phyloP scores from a whole-genome alignment of 768 basidiomycete genomes.

The Multifurca ochricompacta region DNA sequence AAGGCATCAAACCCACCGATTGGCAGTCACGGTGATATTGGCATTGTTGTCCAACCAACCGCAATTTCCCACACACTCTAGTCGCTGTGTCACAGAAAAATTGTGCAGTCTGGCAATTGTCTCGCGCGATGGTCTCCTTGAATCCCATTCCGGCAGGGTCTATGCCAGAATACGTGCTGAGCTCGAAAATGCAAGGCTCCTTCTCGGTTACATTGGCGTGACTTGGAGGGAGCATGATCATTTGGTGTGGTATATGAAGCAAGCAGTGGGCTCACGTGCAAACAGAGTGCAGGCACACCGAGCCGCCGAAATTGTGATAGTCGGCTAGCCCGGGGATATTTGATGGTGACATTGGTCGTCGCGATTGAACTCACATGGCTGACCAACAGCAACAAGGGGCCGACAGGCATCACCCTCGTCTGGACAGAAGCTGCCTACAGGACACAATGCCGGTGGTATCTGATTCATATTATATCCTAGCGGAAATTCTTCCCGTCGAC shows the following conservation, averaged over 20 bases:
- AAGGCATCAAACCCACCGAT: conserved; percentile 1
- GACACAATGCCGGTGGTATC: conserved; percentile 11
- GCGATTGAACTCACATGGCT: conserved; percentile 19
- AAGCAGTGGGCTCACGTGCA: conserved; percentile 15
- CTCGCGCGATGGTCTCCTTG: conserved; percentile 16
- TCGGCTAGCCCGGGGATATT: conserved; percentile 1
- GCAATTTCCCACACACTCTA: conserved; percentile 10
- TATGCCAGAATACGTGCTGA: conserved; percentile 30
- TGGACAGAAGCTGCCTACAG: conserved; percentile 16
- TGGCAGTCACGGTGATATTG: conserved; percentile 19
- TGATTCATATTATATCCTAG: conserved; percentile 6
- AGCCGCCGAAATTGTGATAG: conserved; percentile 9
- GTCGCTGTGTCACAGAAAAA: conserved; percentile 16
- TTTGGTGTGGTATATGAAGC: neutral
- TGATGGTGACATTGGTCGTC: conserved; percentile 19
- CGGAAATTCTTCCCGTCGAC: conserved; percentile 19
- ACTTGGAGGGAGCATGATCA: conserved; percentile 19
- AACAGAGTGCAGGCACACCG: conserved; percentile 14
- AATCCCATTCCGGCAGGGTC: conserved; percentile 2
- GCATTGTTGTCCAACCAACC: conserved; percentile 8
- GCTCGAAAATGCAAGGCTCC: conserved; percentile 33
- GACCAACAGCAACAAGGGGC: conserved; percentile 11
- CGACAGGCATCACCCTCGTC: conserved; percentile 18
- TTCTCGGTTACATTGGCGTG: conserved; percentile 35
- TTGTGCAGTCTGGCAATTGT: conserved; percentile 18